Base-by-base conservation (phyloP, 805 yeast species). In the Myxozyma mucilagina region DNA sequence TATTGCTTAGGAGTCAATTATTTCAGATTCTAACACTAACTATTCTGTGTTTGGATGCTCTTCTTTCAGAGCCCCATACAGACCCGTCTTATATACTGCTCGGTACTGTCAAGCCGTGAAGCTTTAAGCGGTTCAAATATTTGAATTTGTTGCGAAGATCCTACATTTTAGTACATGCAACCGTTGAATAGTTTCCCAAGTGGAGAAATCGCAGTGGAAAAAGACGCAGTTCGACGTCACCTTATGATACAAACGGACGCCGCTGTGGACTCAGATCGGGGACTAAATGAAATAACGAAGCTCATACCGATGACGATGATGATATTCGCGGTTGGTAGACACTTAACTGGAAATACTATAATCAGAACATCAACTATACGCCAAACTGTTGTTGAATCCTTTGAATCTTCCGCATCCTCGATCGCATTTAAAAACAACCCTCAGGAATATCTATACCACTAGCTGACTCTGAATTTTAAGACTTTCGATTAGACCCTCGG, bases 101-200 rank as follows among this genome's bases (percentile, higher is more conserved):
- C 66, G 89, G 90, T 18, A 74, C 75, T 35, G 80, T 82, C 67
- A 86, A 84, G 69, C 91, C 94, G 1, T 76, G 94, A 24, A 99
- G 99, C 0, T 90, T 93, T 73, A 96, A 92, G 68, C 81, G 92
- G 65, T 92, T 94, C 75, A 89, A 91, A 83, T 94, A 24, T 86
- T 96, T 63, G 99, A 94, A 75, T 78, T 94, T 54, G 84, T 94
- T 53, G 99, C 99, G 0, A 99, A 94, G 71, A 79, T 94, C 44
- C 79, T 94, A 58, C 99, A 94, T 74, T 94, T 99, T 72, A 90
- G 97, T n/a, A 94, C 75, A 94, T 94, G 98, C 90, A 87, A 0
- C 79, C 91, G 20, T 80, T 94, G 67, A 94, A 93, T 72, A 90
- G 91, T 49, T 84, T 81, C 47, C 80, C 80, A 55, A 91, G 92